Base-by-base conservation (phyloP, 1,284 basidiomycete genomes). In the Phylloporus sp. region DNA sequence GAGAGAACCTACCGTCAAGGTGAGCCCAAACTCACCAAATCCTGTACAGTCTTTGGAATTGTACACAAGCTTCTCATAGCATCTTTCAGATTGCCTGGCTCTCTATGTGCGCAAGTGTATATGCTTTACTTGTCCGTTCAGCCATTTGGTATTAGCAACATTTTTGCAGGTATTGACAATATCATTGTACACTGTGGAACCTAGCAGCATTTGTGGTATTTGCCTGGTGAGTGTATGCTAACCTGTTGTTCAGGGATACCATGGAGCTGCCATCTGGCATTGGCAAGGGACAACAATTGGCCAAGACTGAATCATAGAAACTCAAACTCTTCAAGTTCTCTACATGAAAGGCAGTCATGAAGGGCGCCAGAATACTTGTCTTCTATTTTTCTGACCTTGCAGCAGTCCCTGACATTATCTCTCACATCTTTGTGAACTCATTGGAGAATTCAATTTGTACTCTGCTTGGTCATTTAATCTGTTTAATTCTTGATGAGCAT, bases 251-350 rank as follows among this genome's bases (percentile, higher is more conserved):
- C 64, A 94, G 93, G 96, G 96, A 31, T 98, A 98, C 79, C 86
- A 95, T 66, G 96, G 95, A 28, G 93, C 93, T 29, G 98, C 98
- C 12, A 90, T n/a, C n/a, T n/a, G n/a, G n/a, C n/a, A n/a, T 98
- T 24, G 98, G 98, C 60, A 99, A 99, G 79, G 98, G 98, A 26
- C 89, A 93, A 65, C 96, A 98, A 73, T 84, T 99, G 66, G 98
- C 98, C 24, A 98, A 98, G 85, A 99, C 97, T 4, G 98, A 99
- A 77, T 82, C 99, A 60, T 98, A 99, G 80, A 99, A 99, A 79
- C 87, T 98, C 61, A 92, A 94, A 70, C 81, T 98, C 53, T 80
- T 89, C 5, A 90, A 92, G 68, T 77, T 98, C 60, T 87, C 92
- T 5, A 86, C 86, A 58, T 84, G 90, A 66, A 90, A 98, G 77